Conservation (phyloP, 1,139 yeast genomes). For the Magnusiomyces fungicola region DNA sequence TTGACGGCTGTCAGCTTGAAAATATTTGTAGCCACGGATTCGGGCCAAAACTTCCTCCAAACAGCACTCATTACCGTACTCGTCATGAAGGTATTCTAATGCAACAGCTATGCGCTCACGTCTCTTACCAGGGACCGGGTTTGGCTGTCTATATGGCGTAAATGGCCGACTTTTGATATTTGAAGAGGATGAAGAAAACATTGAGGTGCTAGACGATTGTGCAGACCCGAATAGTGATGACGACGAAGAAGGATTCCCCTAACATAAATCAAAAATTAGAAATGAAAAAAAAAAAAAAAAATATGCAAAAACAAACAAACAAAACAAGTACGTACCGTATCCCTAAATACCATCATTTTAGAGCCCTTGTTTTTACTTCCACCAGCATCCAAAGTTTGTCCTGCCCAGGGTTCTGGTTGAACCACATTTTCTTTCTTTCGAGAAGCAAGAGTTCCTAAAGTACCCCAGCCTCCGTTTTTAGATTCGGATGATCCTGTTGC, state of each 20-base stretch:
- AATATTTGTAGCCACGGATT: slow-evolving; percentile 26
- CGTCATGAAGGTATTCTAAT: slow-evolving; percentile 39
- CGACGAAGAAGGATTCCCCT: too few relatives aligned
- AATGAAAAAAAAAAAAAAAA: too few relatives aligned
- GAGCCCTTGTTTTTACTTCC: slow-evolving; percentile 18
- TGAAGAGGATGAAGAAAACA: too few relatives aligned
- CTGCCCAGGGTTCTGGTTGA: slow-evolving; percentile 58
- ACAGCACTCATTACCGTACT: slow-evolving; percentile 46
- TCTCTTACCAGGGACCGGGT: slow-evolving; percentile 35
- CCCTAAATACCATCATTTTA: slow-evolving; percentile 39
- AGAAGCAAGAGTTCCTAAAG: slow-evolving; percentile 44
- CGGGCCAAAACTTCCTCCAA: slow-evolving; percentile 57
- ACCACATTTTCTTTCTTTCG: slow-evolving; percentile 60
- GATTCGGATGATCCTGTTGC: slow-evolving; percentile 18
- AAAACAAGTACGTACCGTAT: slow-evolving; percentile 26
- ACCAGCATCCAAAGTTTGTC: slow-evolving; percentile 46
- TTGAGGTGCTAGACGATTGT: too few relatives aligned
- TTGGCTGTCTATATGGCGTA: slow-evolving; percentile 9
- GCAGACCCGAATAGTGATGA: too few relatives aligned
- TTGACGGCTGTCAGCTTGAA: too few relatives aligned
- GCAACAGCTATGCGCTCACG: slow-evolving; percentile 54
- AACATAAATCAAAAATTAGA: too few relatives aligned
- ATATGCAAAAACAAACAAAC: too few relatives aligned
- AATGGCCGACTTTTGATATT: too few relatives aligned
- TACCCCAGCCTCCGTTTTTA: slow-evolving; percentile 36